Percentiles rank a stretch among this genome's conserved stretches.
phyloP scores from a whole-genome alignment of 2,329 filamentous ascomycete genomes.

The Penicillium sp. region DNA sequence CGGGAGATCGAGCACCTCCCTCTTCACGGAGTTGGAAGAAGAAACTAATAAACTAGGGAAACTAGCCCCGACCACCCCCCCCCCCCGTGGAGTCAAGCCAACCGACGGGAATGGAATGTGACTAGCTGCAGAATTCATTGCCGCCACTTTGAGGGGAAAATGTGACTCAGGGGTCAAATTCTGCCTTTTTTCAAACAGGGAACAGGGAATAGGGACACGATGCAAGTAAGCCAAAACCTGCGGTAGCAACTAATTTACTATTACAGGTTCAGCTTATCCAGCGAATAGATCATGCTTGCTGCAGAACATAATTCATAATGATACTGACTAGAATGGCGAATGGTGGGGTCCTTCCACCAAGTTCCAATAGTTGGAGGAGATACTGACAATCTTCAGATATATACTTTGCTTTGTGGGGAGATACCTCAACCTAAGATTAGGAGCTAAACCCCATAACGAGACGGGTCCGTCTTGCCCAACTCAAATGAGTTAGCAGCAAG shows the following conservation, averaged over 20 bases:
- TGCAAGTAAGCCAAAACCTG: neutral
- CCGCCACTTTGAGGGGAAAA: slow-evolving; percentile 24
- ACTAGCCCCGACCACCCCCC: slow-evolving; percentile 15
- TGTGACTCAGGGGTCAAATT: slow-evolving; percentile 29
- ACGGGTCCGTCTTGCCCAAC: neutral
- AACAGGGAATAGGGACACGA: neutral
- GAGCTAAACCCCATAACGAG: neutral
- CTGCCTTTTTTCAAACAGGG: slow-evolving; percentile 5
- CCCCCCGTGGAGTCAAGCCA: slow-evolving; percentile 9
- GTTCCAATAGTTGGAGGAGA: neutral
- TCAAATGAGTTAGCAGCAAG: neutral
- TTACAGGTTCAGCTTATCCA: neutral
- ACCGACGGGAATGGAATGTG: slow-evolving; percentile 30
- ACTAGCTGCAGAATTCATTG: slow-evolving; percentile 29
- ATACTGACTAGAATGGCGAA: neutral
- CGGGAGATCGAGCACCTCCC: neutral
- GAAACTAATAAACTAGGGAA: slow-evolving; percentile 4
- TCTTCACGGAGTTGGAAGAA: slow-evolving; percentile 16
- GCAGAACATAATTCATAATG: neutral
- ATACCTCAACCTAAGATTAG: no score
- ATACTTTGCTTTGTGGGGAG: neutral
- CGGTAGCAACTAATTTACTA: neutral
- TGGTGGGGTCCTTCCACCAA: neutral
- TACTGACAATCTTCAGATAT: neutral
- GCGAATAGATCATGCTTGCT: neutral